Base-by-base conservation (phyloP, 495 filamentous ascomycete genomes). In the Penicillium paradoxum region DNA sequence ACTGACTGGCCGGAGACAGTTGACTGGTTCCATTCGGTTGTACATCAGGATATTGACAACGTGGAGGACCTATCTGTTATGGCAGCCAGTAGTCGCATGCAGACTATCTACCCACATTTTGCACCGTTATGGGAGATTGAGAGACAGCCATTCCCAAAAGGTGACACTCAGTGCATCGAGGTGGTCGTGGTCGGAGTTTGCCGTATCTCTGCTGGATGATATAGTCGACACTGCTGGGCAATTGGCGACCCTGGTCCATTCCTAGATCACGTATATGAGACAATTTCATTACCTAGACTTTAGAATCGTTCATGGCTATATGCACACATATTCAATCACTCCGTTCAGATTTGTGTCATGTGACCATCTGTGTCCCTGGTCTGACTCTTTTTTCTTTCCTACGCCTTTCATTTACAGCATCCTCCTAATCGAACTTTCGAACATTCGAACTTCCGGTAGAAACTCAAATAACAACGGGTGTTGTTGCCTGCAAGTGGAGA, bases 61-160 rank as follows among this genome's bases (percentile, higher is more conserved):
- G 68, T 75, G 19, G 73, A 74, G 45, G 43, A 59, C 14, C 53
- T 77, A 10, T 49, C 48, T 41, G 70, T 76, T 33, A 56, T 57
- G 24, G 46, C 45, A 2, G 56, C 41, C 1, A 57, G 52, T 36
- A 63, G 63, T 2, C 48, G 52, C 2, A 63, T 74, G 32, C 69
- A 76, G 57, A 76, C 73, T 1, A 49, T 77, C 5, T 75, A 75
- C 39, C 69, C 69, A 1, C 71, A 72, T 32, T 59, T 67, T 39
- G 73, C 75, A 42, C 73, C 73, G 6, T 45, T 75, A 38, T 57
- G 72, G 30, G 73, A 75, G 60, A 73, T 70, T 69, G 75, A 77
- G 59, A 59, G 73, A 15, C 73, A 75, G 59, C 71, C 73, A 7
- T 77, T 75, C 27, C 43, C 43, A 0, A 56, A 65, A 22, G 68